Conservation (phyloP, 768 basidiomycete species). For the Mycena floridula region DNA sequence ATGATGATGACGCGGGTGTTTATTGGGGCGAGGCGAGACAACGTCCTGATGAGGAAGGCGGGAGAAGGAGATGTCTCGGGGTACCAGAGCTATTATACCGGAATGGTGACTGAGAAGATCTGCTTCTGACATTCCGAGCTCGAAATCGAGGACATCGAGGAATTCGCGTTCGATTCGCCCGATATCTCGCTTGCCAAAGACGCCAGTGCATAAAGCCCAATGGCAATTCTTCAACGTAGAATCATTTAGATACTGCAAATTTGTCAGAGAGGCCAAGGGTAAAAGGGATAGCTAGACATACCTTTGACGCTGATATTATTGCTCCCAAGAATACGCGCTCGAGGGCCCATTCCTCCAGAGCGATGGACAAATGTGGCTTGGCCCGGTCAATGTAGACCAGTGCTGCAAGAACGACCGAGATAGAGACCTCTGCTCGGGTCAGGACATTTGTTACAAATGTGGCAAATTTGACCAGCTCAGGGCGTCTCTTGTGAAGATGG, state of each 20-base stretch:
- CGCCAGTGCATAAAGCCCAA: constrained; percentile 81
- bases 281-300: constrained; percentile 22
- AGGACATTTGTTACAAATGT: constrained; percentile 66
- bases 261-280: constrained; percentile 5
- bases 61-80: constrained; percentile 17
- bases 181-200: constrained; percentile 77
- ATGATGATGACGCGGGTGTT: constrained; percentile 13
- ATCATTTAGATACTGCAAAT: constrained; percentile 71
- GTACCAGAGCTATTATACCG: constrained; percentile 23
- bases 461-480: constrained; percentile 52
- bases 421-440: constrained; percentile 65
- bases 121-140: constrained; percentile 57
- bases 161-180: constrained; percentile 81
- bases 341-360: constrained; percentile 78
- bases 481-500: constrained; percentile 36
- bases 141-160: constrained; percentile 73
- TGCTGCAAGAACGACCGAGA: constrained; percentile 60
- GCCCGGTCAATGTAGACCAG: constrained; percentile 77
- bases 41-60: constrained; percentile 14
- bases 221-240: constrained; percentile 88
- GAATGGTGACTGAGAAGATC: constrained; percentile 54
- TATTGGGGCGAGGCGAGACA: constrained; percentile 18
- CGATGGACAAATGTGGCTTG: constrained; percentile 74
- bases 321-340: constrained; percentile 90
- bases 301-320: constrained; percentile 84